Evolutionary conservation across 345 rosid species (phyloP).

Genomic region (Camelina neglecta): DNA sequence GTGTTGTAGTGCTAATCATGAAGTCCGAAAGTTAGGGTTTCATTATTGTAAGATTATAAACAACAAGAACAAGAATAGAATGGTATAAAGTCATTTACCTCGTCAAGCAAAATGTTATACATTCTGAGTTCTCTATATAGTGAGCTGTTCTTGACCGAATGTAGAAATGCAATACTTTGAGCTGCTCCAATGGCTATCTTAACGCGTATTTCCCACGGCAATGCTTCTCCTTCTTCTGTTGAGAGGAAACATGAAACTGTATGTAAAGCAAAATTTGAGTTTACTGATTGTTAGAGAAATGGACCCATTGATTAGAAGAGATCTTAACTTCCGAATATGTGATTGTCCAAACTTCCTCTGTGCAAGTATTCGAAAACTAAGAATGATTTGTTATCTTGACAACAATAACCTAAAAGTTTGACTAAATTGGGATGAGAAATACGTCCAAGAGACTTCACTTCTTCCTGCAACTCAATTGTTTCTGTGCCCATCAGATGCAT

Average conservation of each 20-base stretch:
- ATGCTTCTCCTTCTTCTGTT: slow-evolving; percentile 24
- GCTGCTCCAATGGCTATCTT: slow-evolving; percentile 38
- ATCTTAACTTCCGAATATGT: slow-evolving; percentile 32
- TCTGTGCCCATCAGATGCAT: not conserved
- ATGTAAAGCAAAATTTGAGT: not conserved
- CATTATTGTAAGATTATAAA: not conserved
- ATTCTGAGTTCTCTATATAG: slow-evolving; percentile 20
- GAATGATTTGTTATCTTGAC: not conserved
- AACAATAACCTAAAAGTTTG: slow-evolving; percentile 27
- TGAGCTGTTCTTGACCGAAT: slow-evolving; percentile 7
- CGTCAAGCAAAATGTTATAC: slow-evolving; percentile 29
- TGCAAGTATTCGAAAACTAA: slow-evolving; percentile 27
- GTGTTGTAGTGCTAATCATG: slow-evolving; percentile 23
- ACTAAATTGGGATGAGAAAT: slow-evolving; percentile 26
- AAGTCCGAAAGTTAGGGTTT: not conserved
- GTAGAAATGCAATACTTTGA: slow-evolving; percentile 26
- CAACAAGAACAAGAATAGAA: not conserved
- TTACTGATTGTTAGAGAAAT: not conserved
- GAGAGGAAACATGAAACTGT: not conserved
- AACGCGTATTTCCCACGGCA: slow-evolving; percentile 30
- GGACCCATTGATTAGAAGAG: not conserved
- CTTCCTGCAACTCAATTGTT: slow-evolving; percentile 22
- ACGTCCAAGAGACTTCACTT: slow-evolving; percentile 23
- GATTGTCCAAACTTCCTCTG: slow-evolving; percentile 10
- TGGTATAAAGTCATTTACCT: slow-evolving; percentile 13